A percentile compares a stretch with the other conserved stretches of the same genome.
These are phyloP conservation scores for Antrodiella citrinella DNA, from an alignment of 768 basidiomycete species.

Conservation along the genomic window DNA sequence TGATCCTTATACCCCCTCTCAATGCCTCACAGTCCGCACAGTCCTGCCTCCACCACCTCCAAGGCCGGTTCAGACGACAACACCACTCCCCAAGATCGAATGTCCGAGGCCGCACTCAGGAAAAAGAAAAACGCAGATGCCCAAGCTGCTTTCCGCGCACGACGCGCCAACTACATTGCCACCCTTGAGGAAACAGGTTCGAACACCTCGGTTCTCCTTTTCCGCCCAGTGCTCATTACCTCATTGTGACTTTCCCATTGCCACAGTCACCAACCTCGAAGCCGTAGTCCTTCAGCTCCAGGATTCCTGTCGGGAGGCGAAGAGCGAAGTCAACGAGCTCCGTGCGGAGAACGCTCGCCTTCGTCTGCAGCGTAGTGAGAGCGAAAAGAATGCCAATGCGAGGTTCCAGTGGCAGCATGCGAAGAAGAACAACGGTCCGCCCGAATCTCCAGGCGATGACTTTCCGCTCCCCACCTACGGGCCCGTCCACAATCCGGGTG, in stretches of 20 bases:
- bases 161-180: constrained; percentile 80
- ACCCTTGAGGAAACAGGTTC: constrained; percentile 74
- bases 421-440: constrained; percentile 37
- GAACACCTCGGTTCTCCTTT: constrained; percentile 11
- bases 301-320: constrained; percentile 67
- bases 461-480: constrained; percentile 36
- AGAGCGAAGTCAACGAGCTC: constrained; percentile 51
- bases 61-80: constrained; percentile 31
- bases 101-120: constrained; percentile 63
- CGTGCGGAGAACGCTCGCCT: constrained; percentile 59
- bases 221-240: constrained; percentile 9
- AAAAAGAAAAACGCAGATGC: constrained; percentile 91
- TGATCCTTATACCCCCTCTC: constrained; percentile 4
- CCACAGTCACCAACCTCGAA: constrained; percentile 79
- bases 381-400: constrained; percentile 66
- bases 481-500: constrained; percentile 14
- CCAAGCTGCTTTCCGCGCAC: constrained; percentile 76
- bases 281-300: constrained; percentile 80
- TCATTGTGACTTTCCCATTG: constrained; percentile 38
- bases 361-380: constrained; percentile 56
- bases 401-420: constrained; percentile 38
- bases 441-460: constrained; percentile 35
- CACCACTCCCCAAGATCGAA: constrained; percentile 27
- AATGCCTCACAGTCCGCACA: constrained; percentile 12
- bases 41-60: constrained; percentile 24